Percentiles rank a stretch among this genome's conserved stretches.
phyloP scores from a whole-genome alignment of 495 filamentous ascomycete genomes.

The Penicillium herquei region DNA sequence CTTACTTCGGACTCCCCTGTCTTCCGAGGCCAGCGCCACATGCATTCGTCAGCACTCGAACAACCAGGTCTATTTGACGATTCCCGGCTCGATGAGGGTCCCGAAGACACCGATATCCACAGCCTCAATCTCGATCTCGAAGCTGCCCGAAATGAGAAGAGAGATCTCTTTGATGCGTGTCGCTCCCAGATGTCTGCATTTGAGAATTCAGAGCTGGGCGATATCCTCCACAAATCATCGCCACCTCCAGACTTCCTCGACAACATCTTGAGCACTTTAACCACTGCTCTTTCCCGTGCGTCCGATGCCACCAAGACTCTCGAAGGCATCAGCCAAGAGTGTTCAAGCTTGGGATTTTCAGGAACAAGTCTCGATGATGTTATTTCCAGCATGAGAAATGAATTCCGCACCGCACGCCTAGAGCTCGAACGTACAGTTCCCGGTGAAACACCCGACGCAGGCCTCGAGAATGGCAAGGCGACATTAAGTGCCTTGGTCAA shows the following conservation, averaged over 20 bases:
- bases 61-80: constrained; percentile 15
- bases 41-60: constrained; percentile 14
- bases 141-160: constrained; percentile 38
- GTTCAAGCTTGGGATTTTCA: constrained; percentile 55
- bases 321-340: constrained; percentile 37
- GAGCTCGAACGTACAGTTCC: constrained; percentile 66
- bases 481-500: constrained; percentile 38
- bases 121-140: constrained; percentile 34
- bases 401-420: constrained; percentile 65
- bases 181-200: constrained; percentile 32
- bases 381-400: constrained; percentile 46
- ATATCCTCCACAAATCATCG: constrained; percentile 32
- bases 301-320: constrained; percentile 38
- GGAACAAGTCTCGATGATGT: constrained; percentile 48
- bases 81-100: constrained; percentile 1
- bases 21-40: constrained; percentile 17
- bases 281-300: constrained; percentile 35
- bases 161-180: constrained; percentile 38
- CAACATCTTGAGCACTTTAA: constrained; percentile 31
- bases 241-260: constrained; percentile 41
- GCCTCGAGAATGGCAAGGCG: constrained; percentile 36
- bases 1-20: constrained; percentile 38
- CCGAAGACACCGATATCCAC: constrained; percentile 22
- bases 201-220: constrained; percentile 31
- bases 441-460: constrained; percentile 54